These are phyloP conservation scores for Blastosporella zonata DNA, from an alignment of 1,284 basidiomycete genomes.

Conservation along the genomic window DNA sequence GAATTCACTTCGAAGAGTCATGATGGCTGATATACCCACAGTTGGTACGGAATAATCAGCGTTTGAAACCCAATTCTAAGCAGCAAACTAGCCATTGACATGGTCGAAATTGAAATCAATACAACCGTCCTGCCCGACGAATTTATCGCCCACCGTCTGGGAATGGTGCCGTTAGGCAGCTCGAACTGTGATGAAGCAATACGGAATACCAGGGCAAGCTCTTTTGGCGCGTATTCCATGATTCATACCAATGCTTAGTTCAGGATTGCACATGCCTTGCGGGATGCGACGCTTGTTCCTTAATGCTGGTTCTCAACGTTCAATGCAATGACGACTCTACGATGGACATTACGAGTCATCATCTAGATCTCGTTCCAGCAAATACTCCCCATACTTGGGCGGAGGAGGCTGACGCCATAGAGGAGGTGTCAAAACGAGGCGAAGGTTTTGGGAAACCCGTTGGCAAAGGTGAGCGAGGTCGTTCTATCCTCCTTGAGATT, in stretches of 20 bases:
- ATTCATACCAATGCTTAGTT: constrained; percentile 13
- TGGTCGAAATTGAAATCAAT: constrained; percentile 92
- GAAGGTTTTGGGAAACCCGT: constrained; percentile 84
- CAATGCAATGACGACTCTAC: constrained; percentile 67
- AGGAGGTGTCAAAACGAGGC: constrained; percentile 71
- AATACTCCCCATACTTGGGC: constrained; percentile 20
- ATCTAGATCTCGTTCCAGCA: constrained; percentile 58
- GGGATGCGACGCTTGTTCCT: constrained; percentile 79
- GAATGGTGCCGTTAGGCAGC: constrained; percentile 91
- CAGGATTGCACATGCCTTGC: constrained; percentile 86
- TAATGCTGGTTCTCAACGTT: constrained; percentile 72
- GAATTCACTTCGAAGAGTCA: constrained; percentile 84
- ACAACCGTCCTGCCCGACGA: constrained; percentile 96
- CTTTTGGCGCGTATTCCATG: constrained; percentile 5
- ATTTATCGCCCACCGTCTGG: constrained; percentile 94
- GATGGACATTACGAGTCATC: constrained; percentile 80
- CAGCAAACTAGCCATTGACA: constrained; percentile 78
- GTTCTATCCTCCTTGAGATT: constrained; percentile 4
- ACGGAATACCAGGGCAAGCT: constrained; percentile 72
- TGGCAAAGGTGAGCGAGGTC: constrained; percentile 69
- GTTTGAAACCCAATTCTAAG: constrained; percentile 11
- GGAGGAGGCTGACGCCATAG: constrained; percentile 48
- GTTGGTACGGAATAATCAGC: constrained; percentile 60
- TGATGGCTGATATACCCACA: constrained; percentile 95
- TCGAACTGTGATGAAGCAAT: constrained; percentile 82